A percentile compares a stretch with the other conserved stretches of the same genome.
phyloP scores from a whole-genome alignment of 2,329 filamentous ascomycete genomes.

The Chrysosporium queenslandicum region DNA sequence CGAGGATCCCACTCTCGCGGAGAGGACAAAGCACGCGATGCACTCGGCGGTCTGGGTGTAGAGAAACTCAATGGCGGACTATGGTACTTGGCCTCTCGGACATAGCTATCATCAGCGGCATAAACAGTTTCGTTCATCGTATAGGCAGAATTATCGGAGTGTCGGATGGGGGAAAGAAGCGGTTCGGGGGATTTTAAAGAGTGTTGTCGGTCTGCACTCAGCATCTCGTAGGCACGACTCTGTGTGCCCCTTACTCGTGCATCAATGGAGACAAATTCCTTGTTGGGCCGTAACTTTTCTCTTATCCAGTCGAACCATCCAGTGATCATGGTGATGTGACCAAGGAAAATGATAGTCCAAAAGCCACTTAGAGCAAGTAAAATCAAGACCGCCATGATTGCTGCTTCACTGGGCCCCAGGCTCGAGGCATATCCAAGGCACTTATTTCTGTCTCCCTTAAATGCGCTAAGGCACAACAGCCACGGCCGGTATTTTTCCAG shows the following conservation, averaged over 20 bases:
- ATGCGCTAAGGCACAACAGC: conserved; percentile 58
- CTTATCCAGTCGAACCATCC: conserved; percentile 66
- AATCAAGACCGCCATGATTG: conserved; percentile 69
- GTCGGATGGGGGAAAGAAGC: conserved; percentile 23
- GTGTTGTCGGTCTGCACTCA: conserved; percentile 31
- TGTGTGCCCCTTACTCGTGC: conserved; percentile 57
- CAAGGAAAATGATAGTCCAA: conserved; percentile 72
- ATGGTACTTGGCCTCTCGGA: conserved; percentile 39
- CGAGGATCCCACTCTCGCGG: conserved; percentile 31
- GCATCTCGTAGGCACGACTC: conserved; percentile 70
- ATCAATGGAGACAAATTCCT: conserved; percentile 85
- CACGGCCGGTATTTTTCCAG: conserved; percentile 52
- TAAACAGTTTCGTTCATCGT: conserved; percentile 13
- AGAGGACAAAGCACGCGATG: conserved; percentile 16
- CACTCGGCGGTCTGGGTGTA: conserved; percentile 35
- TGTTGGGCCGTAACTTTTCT: conserved; percentile 39
- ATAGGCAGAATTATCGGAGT: conserved; percentile 20
- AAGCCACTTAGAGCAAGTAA: conserved; percentile 78
- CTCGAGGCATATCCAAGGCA: conserved; percentile 54
- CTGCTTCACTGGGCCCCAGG: conserved; percentile 63
- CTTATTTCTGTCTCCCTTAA: conserved; percentile 50
- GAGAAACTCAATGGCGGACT: conserved; percentile 43
- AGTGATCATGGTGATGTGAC: conserved; percentile 70
- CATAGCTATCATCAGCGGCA: conserved; percentile 25
- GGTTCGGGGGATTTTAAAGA: conserved; percentile 29